A percentile compares a stretch with the other conserved stretches of the same genome.
Evolutionary conservation across 2,329 filamentous ascomycete genomes (phyloP).

Genomic region (Ophiostoma triangulosporum): DNA sequence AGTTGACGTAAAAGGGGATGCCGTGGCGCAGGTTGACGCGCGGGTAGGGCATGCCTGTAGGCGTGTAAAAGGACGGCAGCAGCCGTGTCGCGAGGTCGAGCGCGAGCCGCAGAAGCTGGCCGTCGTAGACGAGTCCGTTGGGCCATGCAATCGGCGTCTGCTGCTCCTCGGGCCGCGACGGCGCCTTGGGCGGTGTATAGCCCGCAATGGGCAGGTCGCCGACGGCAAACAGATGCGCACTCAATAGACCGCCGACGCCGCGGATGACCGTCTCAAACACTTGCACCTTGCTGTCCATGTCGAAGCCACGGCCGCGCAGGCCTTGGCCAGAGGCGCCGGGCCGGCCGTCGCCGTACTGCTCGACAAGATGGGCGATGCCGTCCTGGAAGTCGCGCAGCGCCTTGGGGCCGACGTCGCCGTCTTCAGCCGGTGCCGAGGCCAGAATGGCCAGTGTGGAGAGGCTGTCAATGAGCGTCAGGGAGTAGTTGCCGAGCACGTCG

Average conservation of each 20-base stretch:
- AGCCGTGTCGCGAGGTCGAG: constrained; percentile 72
- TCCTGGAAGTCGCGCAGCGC: constrained; percentile 66
- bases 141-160: constrained; percentile 52
- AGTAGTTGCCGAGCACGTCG: constrained; percentile 95
- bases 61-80: constrained; percentile 81
- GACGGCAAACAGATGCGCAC: constrained; percentile 83
- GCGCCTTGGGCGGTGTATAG: constrained; percentile 42
- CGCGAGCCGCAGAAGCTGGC: constrained; percentile 80
- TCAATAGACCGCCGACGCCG: constrained; percentile 78
- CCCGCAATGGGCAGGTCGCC: constrained; percentile 78
- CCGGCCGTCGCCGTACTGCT: constrained; percentile 77
- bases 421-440: constrained; percentile 55
- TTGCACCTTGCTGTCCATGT: constrained; percentile 95
- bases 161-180: not conserved
- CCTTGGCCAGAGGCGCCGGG: constrained; percentile 55
- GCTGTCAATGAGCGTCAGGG: constrained; percentile 87
- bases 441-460: constrained; percentile 88
- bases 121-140: constrained; percentile 71
- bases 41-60: constrained; percentile 86
- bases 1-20: constrained; percentile 79
- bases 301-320: constrained; percentile 64
- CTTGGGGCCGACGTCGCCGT: constrained; percentile 39
- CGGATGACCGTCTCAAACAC: constrained; percentile 97
- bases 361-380: constrained; percentile 61
- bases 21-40: constrained; percentile 83